phyloP scores from a whole-genome alignment of 2,329 filamentous ascomycete genomes.

The Fusarium paranaense region DNA sequence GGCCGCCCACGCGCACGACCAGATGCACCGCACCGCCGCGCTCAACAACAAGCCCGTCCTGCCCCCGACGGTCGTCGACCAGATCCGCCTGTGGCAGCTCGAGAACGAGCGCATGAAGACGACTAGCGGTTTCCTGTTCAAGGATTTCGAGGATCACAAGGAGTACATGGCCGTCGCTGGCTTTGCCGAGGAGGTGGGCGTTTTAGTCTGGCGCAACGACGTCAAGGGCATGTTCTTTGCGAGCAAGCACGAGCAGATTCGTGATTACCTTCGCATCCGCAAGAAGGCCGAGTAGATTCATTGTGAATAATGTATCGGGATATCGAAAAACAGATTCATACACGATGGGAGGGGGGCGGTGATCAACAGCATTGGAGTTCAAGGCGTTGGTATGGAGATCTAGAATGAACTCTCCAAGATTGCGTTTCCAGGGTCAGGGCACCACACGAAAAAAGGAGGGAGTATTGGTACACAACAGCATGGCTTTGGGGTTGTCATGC shows the following conservation, averaged over 20 bases:
- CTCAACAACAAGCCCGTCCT: constrained; percentile 76
- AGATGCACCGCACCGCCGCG: constrained; percentile 80
- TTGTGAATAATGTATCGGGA: neutral
- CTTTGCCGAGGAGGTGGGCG: constrained; percentile 91
- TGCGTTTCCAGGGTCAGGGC: neutral
- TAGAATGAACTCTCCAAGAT: constrained; percentile 9
- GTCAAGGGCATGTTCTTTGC: constrained; percentile 89
- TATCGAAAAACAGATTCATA: neutral
- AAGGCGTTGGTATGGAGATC: constrained; percentile 23
- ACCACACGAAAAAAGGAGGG: constrained; percentile 1
- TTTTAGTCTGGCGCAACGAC: constrained; percentile 89
- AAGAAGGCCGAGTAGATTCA: constrained; percentile 60
- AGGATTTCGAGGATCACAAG: constrained; percentile 79
- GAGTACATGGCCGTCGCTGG: constrained; percentile 78
- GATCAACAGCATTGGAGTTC: constrained; percentile 36
- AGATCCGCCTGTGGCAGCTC: constrained; percentile 97
- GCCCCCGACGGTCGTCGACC: constrained; percentile 95
- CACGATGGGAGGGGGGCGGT: neutral
- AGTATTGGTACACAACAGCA: neutral
- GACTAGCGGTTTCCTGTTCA: constrained; percentile 86
- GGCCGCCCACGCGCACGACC: constrained; percentile 90
- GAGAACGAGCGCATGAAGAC: constrained; percentile 95
- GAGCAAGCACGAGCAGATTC: constrained; percentile 88
- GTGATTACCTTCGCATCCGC: constrained; percentile 78
- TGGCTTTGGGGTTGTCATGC: neutral